phyloP scores from a whole-genome alignment of 1,139 yeast species.

The Saccharomyces pastorianus region DNA sequence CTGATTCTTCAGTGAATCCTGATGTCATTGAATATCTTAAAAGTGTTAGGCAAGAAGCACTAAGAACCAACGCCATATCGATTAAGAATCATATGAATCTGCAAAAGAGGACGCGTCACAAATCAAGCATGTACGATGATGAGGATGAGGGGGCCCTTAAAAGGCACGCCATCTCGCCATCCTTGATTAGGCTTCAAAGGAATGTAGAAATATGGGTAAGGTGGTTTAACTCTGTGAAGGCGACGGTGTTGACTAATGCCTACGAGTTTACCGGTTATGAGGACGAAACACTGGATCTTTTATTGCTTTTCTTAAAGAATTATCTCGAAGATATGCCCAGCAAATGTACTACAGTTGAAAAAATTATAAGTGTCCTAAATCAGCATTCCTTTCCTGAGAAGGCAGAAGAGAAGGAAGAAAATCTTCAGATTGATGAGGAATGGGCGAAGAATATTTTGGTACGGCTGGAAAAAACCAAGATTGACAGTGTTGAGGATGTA shows the following conservation, averaged over 20 bases:
- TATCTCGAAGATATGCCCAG: conserved; percentile 7
- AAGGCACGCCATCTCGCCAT: not conserved
- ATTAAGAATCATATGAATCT: not conserved
- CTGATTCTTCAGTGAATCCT: conserved; percentile 23
- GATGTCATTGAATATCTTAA: conserved; percentile 20
- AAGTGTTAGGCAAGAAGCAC: conserved; percentile 26
- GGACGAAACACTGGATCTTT: conserved; percentile 13
- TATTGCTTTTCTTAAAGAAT: conserved; percentile 14
- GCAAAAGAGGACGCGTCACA: conserved; percentile 4
- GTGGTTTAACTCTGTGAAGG: conserved; percentile 14
- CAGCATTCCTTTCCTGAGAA: not conserved
- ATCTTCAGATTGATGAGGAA: conserved; percentile 19
- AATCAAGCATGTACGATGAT: conserved; percentile 23
- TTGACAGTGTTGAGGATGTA: conserved; percentile 13
- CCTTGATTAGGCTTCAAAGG: conserved; percentile 6
- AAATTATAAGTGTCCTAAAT: not conserved
- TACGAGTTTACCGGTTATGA: conserved; percentile 16
- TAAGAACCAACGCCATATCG: conserved; percentile 18
- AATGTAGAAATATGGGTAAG: conserved; percentile 8
- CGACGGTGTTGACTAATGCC: conserved; percentile 5
- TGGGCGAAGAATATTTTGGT: conserved; percentile 17
- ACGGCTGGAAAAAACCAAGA: conserved; percentile 8
- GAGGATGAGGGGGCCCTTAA: conserved; percentile 5
- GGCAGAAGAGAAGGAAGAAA: conserved; percentile 4
- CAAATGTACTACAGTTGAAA: not conserved